These are phyloP conservation scores for Thyridium curvatum DNA, from an alignment of 2,329 filamentous ascomycete genomes.

Conservation along the genomic window DNA sequence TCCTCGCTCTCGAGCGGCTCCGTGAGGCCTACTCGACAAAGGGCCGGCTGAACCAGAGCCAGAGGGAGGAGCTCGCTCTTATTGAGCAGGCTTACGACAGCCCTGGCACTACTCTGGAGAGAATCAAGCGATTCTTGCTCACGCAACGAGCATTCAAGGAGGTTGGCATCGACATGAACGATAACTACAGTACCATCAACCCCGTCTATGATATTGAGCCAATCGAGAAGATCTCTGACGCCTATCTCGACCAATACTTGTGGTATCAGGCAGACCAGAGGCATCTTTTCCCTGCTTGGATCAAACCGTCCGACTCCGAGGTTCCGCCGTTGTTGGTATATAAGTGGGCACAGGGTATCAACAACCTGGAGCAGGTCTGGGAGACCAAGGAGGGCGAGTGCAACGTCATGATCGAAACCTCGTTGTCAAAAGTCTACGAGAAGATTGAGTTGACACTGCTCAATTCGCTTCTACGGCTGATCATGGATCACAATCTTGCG, in stretches of 20 bases:
- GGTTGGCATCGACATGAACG: constrained; percentile 99
- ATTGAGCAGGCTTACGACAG: constrained; percentile 99
- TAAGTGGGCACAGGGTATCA: constrained; percentile 99
- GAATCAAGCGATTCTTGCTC: constrained; percentile 95
- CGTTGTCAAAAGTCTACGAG: constrained; percentile 98
- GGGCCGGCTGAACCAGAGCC: constrained; percentile 91
- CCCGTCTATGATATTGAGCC: constrained; percentile 98
- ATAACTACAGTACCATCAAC: constrained; percentile 99
- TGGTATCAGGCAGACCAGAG: constrained; percentile 99
- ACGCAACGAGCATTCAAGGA: constrained; percentile 99
- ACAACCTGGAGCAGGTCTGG: constrained; percentile 95
- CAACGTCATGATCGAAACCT: constrained; percentile 97
- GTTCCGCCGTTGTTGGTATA: constrained; percentile 91
- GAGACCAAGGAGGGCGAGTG: constrained; percentile 90
- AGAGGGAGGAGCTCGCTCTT: constrained; percentile 90
- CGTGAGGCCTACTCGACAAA: constrained; percentile 97
- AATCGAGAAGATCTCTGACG: constrained; percentile 98
- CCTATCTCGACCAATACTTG: constrained; percentile 95
- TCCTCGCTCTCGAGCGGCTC: constrained; percentile 85
- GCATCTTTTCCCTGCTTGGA: constrained; percentile 96
- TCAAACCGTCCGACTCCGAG: constrained; percentile 97
- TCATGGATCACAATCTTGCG: constrained; percentile 99
- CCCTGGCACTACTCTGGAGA: constrained; percentile 87
- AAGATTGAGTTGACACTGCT: constrained; percentile 96
- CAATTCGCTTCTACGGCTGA: constrained; percentile 85